Evolutionary conservation across 805 yeast species (phyloP).

Genomic region (Wickerhamiella sorbophila): DNA sequence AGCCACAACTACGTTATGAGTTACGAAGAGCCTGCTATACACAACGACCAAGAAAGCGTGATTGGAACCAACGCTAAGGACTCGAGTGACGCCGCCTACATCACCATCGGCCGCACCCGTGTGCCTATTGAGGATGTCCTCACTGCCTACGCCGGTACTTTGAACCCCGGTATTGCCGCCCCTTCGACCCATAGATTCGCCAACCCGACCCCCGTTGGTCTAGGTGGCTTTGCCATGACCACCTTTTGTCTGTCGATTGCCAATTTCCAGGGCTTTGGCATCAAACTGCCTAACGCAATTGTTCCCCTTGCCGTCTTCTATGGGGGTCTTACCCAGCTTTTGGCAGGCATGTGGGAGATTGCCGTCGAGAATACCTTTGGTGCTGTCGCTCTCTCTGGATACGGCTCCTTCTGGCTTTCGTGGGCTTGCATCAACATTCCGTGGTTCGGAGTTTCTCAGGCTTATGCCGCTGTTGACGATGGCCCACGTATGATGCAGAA

Average conservation of each 20-base stretch:
- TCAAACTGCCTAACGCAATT: conserved; percentile 37
- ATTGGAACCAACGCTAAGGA: background rate
- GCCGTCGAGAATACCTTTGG: conserved; percentile 53
- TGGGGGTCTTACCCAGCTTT: conserved; percentile 46
- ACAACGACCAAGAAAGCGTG: background rate
- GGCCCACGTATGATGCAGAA: conserved; percentile 17
- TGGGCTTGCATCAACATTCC: conserved; percentile 45
- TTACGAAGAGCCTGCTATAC: background rate
- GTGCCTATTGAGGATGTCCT: conserved; percentile 19
- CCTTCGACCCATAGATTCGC: conserved; percentile 46
- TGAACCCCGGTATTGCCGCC: conserved; percentile 54
- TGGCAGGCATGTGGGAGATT: conserved; percentile 56
- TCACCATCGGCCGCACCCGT: conserved; percentile 1
- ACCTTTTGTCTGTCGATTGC: conserved; percentile 45
- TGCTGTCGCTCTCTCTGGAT: conserved; percentile 46
- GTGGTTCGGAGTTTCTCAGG: conserved; percentile 44
- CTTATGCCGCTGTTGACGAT: conserved; percentile 34
- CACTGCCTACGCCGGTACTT: conserved; percentile 54
- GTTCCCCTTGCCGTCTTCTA: conserved; percentile 46
- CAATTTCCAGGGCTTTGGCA: conserved; percentile 42
- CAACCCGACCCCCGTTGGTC: conserved; percentile 53
- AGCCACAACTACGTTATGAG: no score
- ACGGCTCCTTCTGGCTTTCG: conserved; percentile 59
- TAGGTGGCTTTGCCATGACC: conserved; percentile 47
- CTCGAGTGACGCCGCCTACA: background rate